Conservation (phyloP, 2,329 filamentous ascomycete species). For the Septoria linicola region DNA sequence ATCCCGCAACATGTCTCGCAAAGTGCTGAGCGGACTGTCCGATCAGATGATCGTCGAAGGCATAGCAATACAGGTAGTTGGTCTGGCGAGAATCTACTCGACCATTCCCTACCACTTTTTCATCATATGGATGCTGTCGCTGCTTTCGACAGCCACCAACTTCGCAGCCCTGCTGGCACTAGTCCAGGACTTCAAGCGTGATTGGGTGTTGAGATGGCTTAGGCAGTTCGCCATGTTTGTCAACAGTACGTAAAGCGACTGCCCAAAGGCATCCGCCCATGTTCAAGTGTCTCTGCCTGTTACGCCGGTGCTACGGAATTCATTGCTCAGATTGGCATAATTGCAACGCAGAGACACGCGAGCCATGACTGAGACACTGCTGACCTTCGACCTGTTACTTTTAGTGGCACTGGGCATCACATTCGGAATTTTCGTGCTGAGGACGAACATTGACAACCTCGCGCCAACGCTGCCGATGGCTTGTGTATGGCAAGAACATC, state of each 20-base stretch:
- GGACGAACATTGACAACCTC: conserved; percentile 53
- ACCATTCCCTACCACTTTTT: conserved; percentile 70
- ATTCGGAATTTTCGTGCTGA: conserved; percentile 58
- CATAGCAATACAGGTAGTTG: conserved; percentile 66
- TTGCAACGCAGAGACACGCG: too few species aligned
- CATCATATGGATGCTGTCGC: conserved; percentile 66
- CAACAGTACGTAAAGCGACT: too few species aligned
- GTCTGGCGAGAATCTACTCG: conserved; percentile 57
- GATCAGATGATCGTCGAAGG: conserved; percentile 69
- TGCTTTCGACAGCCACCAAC: conserved; percentile 65
- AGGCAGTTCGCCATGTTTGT: conserved; percentile 65
- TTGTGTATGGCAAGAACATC: conserved; percentile 57
- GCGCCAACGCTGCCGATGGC: conserved; percentile 57
- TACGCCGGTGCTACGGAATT: too few species aligned
- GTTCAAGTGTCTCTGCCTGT: too few species aligned
- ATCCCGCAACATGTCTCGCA: conserved; percentile 57
- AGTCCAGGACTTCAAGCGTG: conserved; percentile 63
- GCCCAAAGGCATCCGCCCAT: too few species aligned
- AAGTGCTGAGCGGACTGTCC: conserved; percentile 63
- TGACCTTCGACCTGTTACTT: too few species aligned
- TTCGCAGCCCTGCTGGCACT: conserved; percentile 64
- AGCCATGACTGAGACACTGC: too few species aligned
- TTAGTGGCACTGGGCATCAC: conserved; percentile 59
- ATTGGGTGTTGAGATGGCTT: conserved; percentile 66
- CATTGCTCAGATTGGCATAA: too few species aligned